phyloP scores from a whole-genome alignment of 495 filamentous ascomycete genomes.

The Poronia punctata region DNA sequence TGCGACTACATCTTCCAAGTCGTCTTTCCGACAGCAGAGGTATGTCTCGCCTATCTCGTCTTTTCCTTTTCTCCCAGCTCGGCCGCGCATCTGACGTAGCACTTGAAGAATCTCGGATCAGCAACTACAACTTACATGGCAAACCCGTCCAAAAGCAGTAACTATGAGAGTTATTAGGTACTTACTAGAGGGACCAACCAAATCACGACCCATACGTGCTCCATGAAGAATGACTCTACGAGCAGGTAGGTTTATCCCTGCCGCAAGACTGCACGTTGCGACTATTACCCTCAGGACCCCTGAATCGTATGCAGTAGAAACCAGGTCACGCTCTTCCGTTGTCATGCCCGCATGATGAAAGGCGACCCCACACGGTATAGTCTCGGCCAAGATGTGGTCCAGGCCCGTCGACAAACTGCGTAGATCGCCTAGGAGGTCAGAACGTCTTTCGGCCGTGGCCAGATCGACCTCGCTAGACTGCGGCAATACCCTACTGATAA shows the following conservation, averaged over 20 bases:
- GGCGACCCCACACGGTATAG: conserved; percentile 58
- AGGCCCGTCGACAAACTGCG: conserved; percentile 60
- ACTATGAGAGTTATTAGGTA: too few relatives aligned
- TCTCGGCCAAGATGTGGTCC: conserved; percentile 59
- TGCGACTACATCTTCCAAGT: conserved; percentile 62
- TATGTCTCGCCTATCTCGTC: conserved; percentile 77
- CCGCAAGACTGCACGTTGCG: conserved; percentile 79
- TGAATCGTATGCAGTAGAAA: conserved; percentile 65
- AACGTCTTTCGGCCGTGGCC: conserved; percentile 48
- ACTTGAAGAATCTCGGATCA: too few relatives aligned
- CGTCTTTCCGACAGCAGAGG: conserved; percentile 64
- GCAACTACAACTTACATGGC: background rate
- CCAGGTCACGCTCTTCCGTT: conserved; percentile 69
- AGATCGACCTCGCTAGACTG: conserved; percentile 33
- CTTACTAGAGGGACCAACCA: conserved; percentile 70
- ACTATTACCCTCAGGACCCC: conserved; percentile 66
- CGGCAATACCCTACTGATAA: conserved; percentile 59
- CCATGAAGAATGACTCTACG: conserved; percentile 73
- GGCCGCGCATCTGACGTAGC: conserved; percentile 76
- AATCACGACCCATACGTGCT: conserved; percentile 69
- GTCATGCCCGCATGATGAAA: conserved; percentile 82
- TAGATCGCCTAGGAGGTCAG: conserved; percentile 62
- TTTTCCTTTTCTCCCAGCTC: conserved; percentile 77
- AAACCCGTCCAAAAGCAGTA: conserved; percentile 6
- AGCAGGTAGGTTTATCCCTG: conserved; percentile 72